Evolutionary conservation across 805 yeast species (phyloP).

Genomic region (Ogataea trehalophila): DNA sequence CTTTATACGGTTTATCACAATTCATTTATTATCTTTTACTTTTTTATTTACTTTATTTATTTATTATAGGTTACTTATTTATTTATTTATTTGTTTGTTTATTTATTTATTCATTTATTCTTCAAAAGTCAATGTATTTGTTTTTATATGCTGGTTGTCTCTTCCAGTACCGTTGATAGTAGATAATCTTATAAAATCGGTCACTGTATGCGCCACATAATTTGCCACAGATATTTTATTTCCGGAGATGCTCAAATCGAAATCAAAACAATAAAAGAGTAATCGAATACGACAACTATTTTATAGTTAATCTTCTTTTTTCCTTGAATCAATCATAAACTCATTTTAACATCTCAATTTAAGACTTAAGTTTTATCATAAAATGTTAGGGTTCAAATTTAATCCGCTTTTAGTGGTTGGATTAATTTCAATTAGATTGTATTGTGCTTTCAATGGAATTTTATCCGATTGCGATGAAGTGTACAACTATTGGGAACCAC

Average conservation of each 20-base stretch:
- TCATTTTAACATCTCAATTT: not conserved
- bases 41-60: conserved; percentile 4
- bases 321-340: not conserved
- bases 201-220: too few species aligned
- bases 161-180: too few species aligned
- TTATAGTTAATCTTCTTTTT: too few species aligned
- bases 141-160: conserved; percentile 2
- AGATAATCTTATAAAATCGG: too few species aligned
- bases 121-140: conserved; percentile 9
- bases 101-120: conserved; percentile 5
- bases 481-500: conserved; percentile 92
- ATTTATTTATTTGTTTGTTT: not conserved
- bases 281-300: not conserved
- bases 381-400: conserved; percentile 6
- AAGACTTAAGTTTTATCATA: not conserved
- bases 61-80: not conserved
- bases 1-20: not conserved
- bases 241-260: not conserved
- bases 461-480: conserved; percentile 91
- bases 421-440: conserved; percentile 26
- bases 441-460: conserved; percentile 52
- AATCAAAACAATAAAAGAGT: not conserved
- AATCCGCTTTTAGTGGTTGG: conserved; percentile 13
- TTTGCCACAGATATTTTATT: too few species aligned
- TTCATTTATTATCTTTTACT: conserved; percentile 3